These are phyloP conservation scores for Aureoboletus auriporus DNA, from an alignment of 768 basidiomycete species.

Conservation along the genomic window DNA sequence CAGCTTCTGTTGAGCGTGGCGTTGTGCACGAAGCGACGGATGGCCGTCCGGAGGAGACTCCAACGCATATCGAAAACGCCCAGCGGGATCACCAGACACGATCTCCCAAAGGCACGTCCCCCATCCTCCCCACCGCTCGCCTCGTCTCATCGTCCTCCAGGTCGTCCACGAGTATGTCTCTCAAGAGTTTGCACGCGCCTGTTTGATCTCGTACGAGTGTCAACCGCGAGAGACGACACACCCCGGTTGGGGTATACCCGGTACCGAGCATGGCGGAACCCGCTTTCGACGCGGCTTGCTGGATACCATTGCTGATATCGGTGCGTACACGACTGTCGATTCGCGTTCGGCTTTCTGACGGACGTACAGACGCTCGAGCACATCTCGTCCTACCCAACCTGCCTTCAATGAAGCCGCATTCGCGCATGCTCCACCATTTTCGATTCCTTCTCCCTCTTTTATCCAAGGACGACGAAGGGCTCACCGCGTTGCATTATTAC, in stretches of 20 bases:
- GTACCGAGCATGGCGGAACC: slow-evolving; percentile 55
- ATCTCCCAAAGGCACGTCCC: slow-evolving; percentile 55
- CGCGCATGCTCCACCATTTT: slow-evolving; percentile 77
- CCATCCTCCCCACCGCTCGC: neutral
- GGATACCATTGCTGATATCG: slow-evolving; percentile 66
- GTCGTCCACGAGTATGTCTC: slow-evolving; percentile 62
- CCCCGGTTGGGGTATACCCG: slow-evolving; percentile 74
- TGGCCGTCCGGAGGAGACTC: slow-evolving; percentile 61
- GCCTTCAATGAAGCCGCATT: slow-evolving; percentile 65
- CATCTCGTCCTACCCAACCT: slow-evolving; percentile 71
- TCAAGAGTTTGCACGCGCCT: slow-evolving; percentile 74
- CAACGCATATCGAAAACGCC: slow-evolving; percentile 65
- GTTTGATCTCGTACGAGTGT: slow-evolving; percentile 67
- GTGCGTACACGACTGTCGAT: slow-evolving; percentile 35
- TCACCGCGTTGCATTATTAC: slow-evolving; percentile 70
- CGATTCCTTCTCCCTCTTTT: slow-evolving; percentile 68
- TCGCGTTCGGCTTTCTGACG: slow-evolving; percentile 4
- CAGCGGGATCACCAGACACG: slow-evolving; percentile 45
- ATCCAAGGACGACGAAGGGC: slow-evolving; percentile 55
- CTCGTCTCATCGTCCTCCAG: slow-evolving; percentile 30
- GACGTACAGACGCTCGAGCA: slow-evolving; percentile 55
- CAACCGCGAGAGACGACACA: slow-evolving; percentile 63
- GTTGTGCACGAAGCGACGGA: slow-evolving; percentile 64
- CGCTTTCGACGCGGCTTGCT: slow-evolving; percentile 67
- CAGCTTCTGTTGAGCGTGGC: slow-evolving; percentile 57